Base-by-base conservation (phyloP, 2,329 filamentous ascomycete genomes). In the Penicillium sp. region DNA sequence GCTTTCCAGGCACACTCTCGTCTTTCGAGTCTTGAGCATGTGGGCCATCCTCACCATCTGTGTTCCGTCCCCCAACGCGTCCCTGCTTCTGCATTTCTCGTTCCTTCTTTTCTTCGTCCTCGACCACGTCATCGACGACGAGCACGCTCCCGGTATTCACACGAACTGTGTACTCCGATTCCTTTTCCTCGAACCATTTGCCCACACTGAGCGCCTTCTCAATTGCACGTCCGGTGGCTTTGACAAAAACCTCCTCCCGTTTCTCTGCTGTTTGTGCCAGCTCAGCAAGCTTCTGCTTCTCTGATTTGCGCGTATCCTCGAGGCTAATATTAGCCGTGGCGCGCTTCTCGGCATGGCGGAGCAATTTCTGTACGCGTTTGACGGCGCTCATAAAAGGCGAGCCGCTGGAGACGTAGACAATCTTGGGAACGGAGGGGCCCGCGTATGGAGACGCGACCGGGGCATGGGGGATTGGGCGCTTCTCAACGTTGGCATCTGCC, bases 191-290 rank as follows among this genome's bases (percentile, higher is more conserved):
- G 50, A 83, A 82, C 71, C 72, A 78, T 34, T 74, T 57, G 2
- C 70, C 79, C 16, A 83, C 52, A 27, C 70, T 69, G 59, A 82
- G 56, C 10, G 75, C 78, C 57, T 76, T 74, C 41, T 73, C 67
- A 47, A 83, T 80, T 25, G 79, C 79, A 35, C 74, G 70, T 4
- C 79, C 79, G 7, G 76, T 79, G 4, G 75, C 80, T 56, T 81
- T 83, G 18, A 83, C 54, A 47, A 75, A 68, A 1, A 83, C 73
- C 31, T 73, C 69, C 50, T 81, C 77, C 23, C 70, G 53, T 30
- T 58, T 52, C 21, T 68, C 63, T 11, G 62, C 60, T 0, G 51
- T 57, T 32, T 60, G 56, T 34, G 51, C 59, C 16, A 69, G 45
- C 37, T 56, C 53, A 6, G 53, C 57, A 18, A 64, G 51, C 25